phyloP scores from a whole-genome alignment of 169 alveolate genomes.

The Plasmodium malariae region DNA sequence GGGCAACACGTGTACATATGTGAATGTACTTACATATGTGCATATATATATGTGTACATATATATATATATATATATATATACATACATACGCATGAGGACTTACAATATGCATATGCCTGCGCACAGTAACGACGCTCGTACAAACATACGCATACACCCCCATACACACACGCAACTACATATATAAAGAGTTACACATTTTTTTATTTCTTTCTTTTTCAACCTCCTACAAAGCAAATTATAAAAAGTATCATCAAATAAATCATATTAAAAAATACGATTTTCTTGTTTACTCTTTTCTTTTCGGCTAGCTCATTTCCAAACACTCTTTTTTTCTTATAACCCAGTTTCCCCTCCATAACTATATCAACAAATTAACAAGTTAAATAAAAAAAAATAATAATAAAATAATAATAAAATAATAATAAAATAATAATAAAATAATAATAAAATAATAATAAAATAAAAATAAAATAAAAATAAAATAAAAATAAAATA shows the following conservation, averaged over 20 bases:
- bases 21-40: not conserved
- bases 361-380: not conserved
- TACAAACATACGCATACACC: too few species aligned
- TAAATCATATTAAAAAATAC: constrained; percentile 52
- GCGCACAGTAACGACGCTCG: not conserved
- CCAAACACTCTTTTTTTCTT: constrained; percentile 20
- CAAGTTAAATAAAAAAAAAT: not conserved
- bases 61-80: not conserved
- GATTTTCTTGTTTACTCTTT: constrained; percentile 20
- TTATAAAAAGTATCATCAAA: constrained; percentile 45
- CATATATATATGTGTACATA: not conserved
- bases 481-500: not conserved
- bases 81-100: not conserved
- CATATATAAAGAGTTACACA: not conserved
- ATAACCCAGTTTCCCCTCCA: constrained; percentile 42
- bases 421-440: too few species aligned
- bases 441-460: too few species aligned
- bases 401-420: not conserved
- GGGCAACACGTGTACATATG: not conserved
- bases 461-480: too few species aligned
- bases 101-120: not conserved
- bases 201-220: not conserved
- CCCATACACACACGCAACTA: too few species aligned
- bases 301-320: constrained; percentile 41
- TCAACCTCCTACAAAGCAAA: constrained; percentile 68